These are phyloP conservation scores for Phallus indusiatus DNA, from an alignment of 768 basidiomycete species.

Conservation along the genomic window DNA sequence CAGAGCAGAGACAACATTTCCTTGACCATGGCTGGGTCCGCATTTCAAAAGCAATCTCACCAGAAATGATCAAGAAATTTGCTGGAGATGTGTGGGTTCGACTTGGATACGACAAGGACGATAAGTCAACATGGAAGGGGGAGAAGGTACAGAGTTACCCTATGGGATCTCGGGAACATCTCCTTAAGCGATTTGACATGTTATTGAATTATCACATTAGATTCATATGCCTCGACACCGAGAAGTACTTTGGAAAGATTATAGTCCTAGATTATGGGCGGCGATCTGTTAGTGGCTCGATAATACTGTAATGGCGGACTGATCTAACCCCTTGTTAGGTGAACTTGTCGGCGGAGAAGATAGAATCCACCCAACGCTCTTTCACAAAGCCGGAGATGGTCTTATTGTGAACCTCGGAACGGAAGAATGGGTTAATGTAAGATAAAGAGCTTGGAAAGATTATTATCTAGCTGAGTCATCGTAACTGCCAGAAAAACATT, in stretches of 20 bases:
- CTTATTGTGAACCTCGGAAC: slow-evolving; percentile 57
- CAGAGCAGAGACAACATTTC: slow-evolving; percentile 14
- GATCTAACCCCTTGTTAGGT: slow-evolving; percentile 26
- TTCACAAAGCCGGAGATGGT: slow-evolving; percentile 44
- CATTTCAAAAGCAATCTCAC: slow-evolving; percentile 15
- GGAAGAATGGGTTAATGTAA: slow-evolving; percentile 21
- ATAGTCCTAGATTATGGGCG: slow-evolving; percentile 39
- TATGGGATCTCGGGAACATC: slow-evolving; percentile 2
- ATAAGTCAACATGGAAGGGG: slow-evolving; percentile 18
- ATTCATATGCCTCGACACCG: slow-evolving; percentile 47
- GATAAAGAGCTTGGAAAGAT: background rate
- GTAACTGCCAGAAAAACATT: slow-evolving; percentile 3
- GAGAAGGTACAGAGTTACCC: slow-evolving; percentile 10
- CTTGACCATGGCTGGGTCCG: slow-evolving; percentile 14
- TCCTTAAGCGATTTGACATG: too few species aligned
- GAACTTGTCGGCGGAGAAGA: slow-evolving; percentile 51
- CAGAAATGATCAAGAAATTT: slow-evolving; percentile 13
- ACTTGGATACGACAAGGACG: slow-evolving; percentile 13
- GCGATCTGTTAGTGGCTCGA: slow-evolving; percentile 11
- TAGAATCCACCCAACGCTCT: slow-evolving; percentile 36
- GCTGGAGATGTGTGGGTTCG: slow-evolving; percentile 15
- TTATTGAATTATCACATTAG: background rate
- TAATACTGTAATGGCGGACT: background rate
- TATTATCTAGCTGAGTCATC: background rate
- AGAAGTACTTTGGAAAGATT: slow-evolving; percentile 34